Evolutionary conservation across 768 basidiomycete species (phyloP), one percentile per base, ranked within the genome.

Genomic region (Chalciporus chontae): DNA sequence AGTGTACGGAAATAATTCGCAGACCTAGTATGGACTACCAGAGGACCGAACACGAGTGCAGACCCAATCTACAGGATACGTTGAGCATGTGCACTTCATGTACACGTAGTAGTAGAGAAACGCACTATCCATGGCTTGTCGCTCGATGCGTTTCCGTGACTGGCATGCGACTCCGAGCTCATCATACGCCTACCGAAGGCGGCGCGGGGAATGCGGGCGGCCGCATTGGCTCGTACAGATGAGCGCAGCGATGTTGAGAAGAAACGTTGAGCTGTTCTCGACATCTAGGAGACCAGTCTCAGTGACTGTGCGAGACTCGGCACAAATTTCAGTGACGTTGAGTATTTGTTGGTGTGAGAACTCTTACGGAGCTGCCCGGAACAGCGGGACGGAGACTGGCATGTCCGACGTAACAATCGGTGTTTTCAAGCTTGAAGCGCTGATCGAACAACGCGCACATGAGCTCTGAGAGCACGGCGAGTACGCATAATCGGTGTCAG

Each of bases 111-210:
- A 7, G 29, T 24, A 8, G 36, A 40, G n/a, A n/a, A n/a, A 59
- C 68, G 29, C 29, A 68, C 67, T 13, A 69, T 68, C 67, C 67
- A 68, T 11, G 56, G 54, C 13, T 32, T 60, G 43, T 68, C 67
- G 31, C 41, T 61, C 3, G 58, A 42, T 17, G 54, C 11, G 18
- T 52, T 47, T 9, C 47, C 44, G 34, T 65, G 65, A 40, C 50
- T 10, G 24, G 54, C 43, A 56, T 64, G 57, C 32, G 59, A 55
- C 45, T 48, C 56, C 14, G 67, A 64, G 26, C 60, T 64, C 58
- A 61, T 58, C 53, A 45, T 57, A 24, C 67, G 68, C 39, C 55
- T 59, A 45, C 58, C 41, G 45, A 54, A 37, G 21, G 49, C 40
- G 45, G 47, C 14, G 36, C 58, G 59, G 14, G 54, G 31, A 40